Percentiles rank a stretch among this genome's conserved stretches.
Conservation (phyloP, 371 early-diverging fungal genomes). For the Pancytospora epiphaga region DNA sequence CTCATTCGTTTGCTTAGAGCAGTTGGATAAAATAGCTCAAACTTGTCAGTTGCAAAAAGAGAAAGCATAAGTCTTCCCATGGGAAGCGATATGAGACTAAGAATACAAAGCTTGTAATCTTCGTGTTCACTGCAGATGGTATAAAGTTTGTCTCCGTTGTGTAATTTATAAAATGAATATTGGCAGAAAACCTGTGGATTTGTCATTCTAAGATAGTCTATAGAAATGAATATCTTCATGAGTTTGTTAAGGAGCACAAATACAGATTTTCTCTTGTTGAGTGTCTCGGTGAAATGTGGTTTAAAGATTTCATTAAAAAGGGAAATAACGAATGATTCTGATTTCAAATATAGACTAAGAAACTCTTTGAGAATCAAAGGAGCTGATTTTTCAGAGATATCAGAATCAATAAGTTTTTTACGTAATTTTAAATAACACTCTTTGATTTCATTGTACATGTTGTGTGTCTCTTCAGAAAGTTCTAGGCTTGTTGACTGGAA, state of each 20-base stretch:
- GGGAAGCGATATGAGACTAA: conserved; percentile 12
- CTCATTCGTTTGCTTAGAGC: not conserved
- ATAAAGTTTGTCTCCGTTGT: not conserved
- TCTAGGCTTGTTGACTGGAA: not conserved
- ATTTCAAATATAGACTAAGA: conserved; percentile 13
- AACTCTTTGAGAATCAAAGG: not conserved
- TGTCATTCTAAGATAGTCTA: not conserved
- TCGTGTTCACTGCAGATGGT: not conserved
- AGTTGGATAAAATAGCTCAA: not conserved
- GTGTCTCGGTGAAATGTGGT: not conserved
- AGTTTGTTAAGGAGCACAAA: conserved; percentile 21
- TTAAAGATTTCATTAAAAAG: conserved; percentile 30
- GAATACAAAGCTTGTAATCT: conserved; percentile 4
- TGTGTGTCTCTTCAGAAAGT: conserved; percentile 5
- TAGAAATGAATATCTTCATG: not conserved
- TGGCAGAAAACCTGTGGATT: not conserved
- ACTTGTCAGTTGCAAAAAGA: conserved; percentile 3
- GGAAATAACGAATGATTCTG: not conserved
- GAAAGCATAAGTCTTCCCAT: conserved; percentile 20
- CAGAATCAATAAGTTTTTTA: not conserved
- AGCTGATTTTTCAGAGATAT: not conserved
- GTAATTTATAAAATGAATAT: not conserved
- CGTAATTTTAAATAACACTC: not conserved
- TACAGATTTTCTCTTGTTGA: not conserved
- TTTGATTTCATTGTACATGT: not conserved